These are phyloP conservation scores for Torulaspora microellipsoides DNA, from an alignment of 805 yeast genomes.

Conservation along the genomic window DNA sequence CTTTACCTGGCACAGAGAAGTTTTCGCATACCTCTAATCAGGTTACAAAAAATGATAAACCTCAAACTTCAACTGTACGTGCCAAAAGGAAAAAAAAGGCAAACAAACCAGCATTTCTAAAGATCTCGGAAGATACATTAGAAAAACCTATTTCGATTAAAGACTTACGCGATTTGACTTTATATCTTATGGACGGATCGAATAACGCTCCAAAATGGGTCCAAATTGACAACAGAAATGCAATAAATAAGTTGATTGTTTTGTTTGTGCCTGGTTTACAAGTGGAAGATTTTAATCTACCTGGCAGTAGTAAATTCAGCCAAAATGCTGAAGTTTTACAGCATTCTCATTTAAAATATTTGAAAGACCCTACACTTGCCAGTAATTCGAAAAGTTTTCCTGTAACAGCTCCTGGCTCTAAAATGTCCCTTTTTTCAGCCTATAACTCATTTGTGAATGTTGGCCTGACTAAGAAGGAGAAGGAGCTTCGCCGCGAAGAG, in stretches of 20 bases:
- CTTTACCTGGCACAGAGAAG: conserved; percentile 7
- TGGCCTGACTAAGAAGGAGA: conserved; percentile 56
- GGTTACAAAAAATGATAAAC: conserved; percentile 5
- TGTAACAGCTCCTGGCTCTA: conserved; percentile 61
- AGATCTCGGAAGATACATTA: conserved; percentile 29
- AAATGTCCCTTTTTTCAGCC: conserved; percentile 50
- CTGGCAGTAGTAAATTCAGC: conserved; percentile 15
- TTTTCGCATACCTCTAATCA: conserved; percentile 9
- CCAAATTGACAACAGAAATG: conserved; percentile 42
- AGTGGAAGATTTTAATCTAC: conserved; percentile 37
- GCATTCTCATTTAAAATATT: conserved; percentile 4
- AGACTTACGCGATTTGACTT: conserved; percentile 45
- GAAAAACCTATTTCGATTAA: conserved; percentile 33
- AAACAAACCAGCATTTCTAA: conserved; percentile 32
- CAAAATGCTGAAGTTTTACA: conserved; percentile 8
- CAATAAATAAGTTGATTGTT: conserved; percentile 50
- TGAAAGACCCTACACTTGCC: conserved; percentile 7
- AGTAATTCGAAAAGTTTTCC: conserved; percentile 38
- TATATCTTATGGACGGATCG: conserved; percentile 40
- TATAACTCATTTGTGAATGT: conserved; percentile 50
- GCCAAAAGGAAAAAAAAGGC: conserved; percentile 35
- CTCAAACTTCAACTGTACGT: conserved; percentile 2
- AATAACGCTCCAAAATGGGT: conserved; percentile 46
- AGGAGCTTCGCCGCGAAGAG: conserved; percentile 35
- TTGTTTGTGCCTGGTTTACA: conserved; percentile 64